Base-by-base conservation (phyloP, 352 stramenopile genomes). In the Nothophytophthora sp. region DNA sequence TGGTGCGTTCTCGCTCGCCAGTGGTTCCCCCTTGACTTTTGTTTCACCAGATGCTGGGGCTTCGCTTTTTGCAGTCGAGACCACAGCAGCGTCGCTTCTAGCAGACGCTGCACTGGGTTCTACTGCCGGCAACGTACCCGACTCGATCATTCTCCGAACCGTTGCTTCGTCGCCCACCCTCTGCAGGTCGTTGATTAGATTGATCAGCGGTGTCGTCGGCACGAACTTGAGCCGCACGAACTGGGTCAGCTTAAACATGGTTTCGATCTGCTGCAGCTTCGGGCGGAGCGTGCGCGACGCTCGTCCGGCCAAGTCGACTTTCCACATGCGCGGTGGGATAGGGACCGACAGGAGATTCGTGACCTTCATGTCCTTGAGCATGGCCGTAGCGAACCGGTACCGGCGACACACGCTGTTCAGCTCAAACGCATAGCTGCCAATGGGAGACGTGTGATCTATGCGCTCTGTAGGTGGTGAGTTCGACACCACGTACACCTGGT, bases 261-360 rank as follows among this genome's bases (percentile, higher is more conserved):
- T 72, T 20, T 94, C 84, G 18, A 92, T 81, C 47, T 92, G 81
- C 38, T 86, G 66, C 16, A 94, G 44, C 33, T 76, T 85, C 15
- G 43, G 33, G 10, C 51, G 59, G 1, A 75, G 69, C 0, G 73
- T 66, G 24, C 81, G 81, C 45, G 85, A 67, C 23, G 42, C 49
- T 61, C 70, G 55, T n/a, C 45, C 48, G 29, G 61, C 38, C 29
- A 59, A 58, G 30, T 70, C 60, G 13, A 47, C 59, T 43, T 65
- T 59, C 64, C 64, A 74, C 42, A 74, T 50, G 19, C 29, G 55
- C 44, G 55, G 50, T 20, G 60, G 64, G 29, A 70, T 32, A 9
- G 55, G 34, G 19, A 70, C 60, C 38, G 50, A 47, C 35, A 74
- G 48, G 5, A 53, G 32, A 47, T 70, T 74, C 16, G 39, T 2